A percentile compares a stretch with the other conserved stretches of the same genome.
Conservation (phyloP, 768 basidiomycete species). For the Ramaria sp. region DNA sequence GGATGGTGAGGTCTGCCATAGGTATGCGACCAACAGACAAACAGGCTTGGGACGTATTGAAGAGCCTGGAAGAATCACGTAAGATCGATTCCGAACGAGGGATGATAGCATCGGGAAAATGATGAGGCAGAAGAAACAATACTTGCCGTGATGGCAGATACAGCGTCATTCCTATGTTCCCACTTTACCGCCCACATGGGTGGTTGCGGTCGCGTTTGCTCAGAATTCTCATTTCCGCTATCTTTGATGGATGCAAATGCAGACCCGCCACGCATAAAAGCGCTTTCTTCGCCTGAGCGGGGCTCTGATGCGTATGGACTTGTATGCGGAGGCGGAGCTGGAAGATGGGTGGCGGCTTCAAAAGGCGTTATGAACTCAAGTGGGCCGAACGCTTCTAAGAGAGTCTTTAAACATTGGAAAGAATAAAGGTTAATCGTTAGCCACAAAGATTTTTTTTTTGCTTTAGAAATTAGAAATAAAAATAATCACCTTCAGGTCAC, state of each 20-base stretch:
- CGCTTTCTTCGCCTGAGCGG: not conserved
- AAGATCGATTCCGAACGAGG: not conserved
- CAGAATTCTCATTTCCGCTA: slow-evolving; percentile 5
- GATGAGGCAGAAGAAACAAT: not conserved
- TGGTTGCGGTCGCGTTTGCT: not conserved
- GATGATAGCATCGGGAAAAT: not conserved
- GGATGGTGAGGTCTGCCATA: slow-evolving; percentile 5
- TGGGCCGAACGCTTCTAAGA: slow-evolving; percentile 52
- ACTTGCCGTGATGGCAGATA: slow-evolving; percentile 59
- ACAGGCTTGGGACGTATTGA: slow-evolving; percentile 57
- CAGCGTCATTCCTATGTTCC: slow-evolving; percentile 65
- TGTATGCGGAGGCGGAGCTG: not conserved
- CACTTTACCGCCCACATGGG: slow-evolving; percentile 73
- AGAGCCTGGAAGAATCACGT: slow-evolving; percentile 39
- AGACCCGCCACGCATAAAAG: slow-evolving; percentile 19
- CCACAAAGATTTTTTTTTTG: not conserved
- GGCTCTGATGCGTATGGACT: not conserved
- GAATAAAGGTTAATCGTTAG: not conserved
- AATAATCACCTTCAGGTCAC: not conserved
- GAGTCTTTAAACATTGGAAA: slow-evolving; percentile 23
- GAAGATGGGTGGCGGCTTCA: slow-evolving; percentile 8
- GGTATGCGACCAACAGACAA: slow-evolving; percentile 68
- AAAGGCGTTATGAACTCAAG: slow-evolving; percentile 45
- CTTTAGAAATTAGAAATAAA: no score
- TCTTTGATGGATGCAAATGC: slow-evolving; percentile 47